Evolutionary conservation across 2,329 filamentous ascomycete genomes (phyloP), one percentile per base, ranked within the genome.

Genomic region (Apiospora koreana): DNA sequence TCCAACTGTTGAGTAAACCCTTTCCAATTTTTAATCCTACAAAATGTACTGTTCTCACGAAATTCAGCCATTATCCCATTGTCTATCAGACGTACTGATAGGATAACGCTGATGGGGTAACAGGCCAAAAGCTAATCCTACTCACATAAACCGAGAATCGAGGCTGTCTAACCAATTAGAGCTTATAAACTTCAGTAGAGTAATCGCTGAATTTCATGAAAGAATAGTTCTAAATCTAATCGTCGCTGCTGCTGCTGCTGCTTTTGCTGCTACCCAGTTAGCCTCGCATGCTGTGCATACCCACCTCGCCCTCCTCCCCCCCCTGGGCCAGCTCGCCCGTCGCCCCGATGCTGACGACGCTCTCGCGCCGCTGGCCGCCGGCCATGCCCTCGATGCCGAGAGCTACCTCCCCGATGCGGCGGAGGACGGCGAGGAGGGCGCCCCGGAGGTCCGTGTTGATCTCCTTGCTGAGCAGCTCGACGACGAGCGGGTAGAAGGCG

Each of bases 381-480:
- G 74, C 72, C 84, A 89, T 84, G 2, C 84, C 84, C 72, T 86
- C 82, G 68, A 90, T 88, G 3, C 88, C 89, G 0, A 92, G 79
- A 23, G 84, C 87, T 2, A 93, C 89, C 82, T 98, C 95, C 68
- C 96, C 97, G 1, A 98, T 92, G 46, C 95, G 87, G 75, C 92
- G 87, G 72, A 98, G 85, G 31, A 98, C 86, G 0, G 89, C 87
- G 72, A 97, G 91, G 54, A 99, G 86, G 1, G 93, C 92, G 12
- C 89, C 82, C 72, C 97, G 89, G 42, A 98, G 85, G 73, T 99
- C 96, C 1, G 87, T 79, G 14, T 91, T 93, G 75, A 98, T 87
- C 74, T 98, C 95, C 72, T 94, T 93, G 72, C 88, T 89, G 69
- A 99, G 85, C 21, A 99, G 83, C 68, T 97, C 94, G 0, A 98